A percentile compares a stretch with the other conserved stretches of the same genome.
phyloP scores from a whole-genome alignment of 345 rosid genomes.

The Mangifera indica region DNA sequence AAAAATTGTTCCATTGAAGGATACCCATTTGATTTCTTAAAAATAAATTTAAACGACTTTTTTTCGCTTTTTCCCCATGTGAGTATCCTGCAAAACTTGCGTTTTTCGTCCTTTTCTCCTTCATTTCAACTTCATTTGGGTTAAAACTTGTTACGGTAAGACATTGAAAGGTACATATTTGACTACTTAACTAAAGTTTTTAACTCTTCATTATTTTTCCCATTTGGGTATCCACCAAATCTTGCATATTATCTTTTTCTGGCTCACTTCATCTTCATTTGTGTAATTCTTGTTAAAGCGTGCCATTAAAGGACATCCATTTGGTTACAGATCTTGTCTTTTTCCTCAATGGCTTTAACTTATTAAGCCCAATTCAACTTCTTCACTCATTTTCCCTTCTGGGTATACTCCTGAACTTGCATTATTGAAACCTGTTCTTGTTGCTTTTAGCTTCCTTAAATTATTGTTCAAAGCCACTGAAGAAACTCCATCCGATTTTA shows the following conservation, averaged over 20 bases:
- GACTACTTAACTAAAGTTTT: neutral
- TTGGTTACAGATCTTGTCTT: too few relatives aligned
- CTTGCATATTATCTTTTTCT: neutral
- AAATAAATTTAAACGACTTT: too few relatives aligned
- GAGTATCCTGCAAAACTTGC: neutral
- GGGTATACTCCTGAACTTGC: neutral
- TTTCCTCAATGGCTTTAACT: too few relatives aligned
- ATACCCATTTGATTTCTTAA: neutral
- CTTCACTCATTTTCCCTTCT: too few relatives aligned
- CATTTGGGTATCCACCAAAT: neutral
- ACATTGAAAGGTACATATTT: too few relatives aligned
- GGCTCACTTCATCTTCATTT: neutral
- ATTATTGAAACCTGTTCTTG: neutral
- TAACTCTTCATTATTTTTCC: neutral
- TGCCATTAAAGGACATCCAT: too few relatives aligned
- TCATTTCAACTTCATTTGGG: neutral
- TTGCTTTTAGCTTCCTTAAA: neutral
- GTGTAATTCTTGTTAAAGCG: neutral
- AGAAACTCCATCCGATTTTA: neutral
- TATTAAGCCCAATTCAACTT: too few relatives aligned
- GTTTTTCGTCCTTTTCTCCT: neutral
- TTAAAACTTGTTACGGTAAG: neutral
- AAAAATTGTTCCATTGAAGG: neutral
- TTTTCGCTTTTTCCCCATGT: neutral
- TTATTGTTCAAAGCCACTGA: neutral